Evolutionary conservation across 208 protist genomes (phyloP).

Genomic region (Trypanosoma caninum): DNA sequence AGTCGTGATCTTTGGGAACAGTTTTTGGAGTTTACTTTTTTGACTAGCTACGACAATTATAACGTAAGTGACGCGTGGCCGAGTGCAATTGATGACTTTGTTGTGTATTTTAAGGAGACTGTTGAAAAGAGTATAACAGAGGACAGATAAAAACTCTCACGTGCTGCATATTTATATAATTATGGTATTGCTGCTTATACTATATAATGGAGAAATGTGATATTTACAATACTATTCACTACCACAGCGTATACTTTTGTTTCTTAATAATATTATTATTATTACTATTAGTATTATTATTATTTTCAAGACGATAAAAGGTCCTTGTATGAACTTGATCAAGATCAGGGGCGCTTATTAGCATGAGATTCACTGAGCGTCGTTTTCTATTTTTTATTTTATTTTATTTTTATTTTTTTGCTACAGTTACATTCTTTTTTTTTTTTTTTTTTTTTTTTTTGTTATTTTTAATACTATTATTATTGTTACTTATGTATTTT

Average conservation of each 20-base stretch:
- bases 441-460: conserved; percentile 9
- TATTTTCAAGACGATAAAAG: no score
- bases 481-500: background rate
- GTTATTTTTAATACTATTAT: background rate
- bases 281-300: no score
- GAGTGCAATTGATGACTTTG: conserved; percentile 78
- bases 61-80: conserved; percentile 74
- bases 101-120: conserved; percentile 39
- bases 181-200: no score
- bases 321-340: no score
- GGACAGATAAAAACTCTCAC: background rate
- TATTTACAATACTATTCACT: no score
- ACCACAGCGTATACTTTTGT: no score
- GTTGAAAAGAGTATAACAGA: background rate
- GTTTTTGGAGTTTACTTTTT: conserved; percentile 51
- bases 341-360: no score
- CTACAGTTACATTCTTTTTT: background rate
- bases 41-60: conserved; percentile 52
- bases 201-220: no score
- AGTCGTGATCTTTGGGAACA: conserved; percentile 72
- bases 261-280: no score
- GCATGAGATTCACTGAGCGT: background rate
- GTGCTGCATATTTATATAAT: background rate
- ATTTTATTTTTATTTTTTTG: background rate
- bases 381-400: background rate